Base-by-base conservation (phyloP, 106 monocot species). In the Hemerocallis citrina region DNA sequence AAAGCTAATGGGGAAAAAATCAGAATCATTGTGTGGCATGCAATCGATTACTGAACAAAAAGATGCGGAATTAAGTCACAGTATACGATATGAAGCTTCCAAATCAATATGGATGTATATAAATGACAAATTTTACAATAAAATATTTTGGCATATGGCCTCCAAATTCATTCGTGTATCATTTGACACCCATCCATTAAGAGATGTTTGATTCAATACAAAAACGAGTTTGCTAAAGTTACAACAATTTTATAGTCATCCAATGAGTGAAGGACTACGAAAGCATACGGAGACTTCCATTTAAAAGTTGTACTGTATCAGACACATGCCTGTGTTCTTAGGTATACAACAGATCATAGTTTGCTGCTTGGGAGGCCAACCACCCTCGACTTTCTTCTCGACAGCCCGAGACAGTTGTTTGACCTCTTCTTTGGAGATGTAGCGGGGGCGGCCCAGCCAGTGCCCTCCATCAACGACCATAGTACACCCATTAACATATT, bases 381-480 rank as follows among this genome's bases (percentile, higher is more conserved):
- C 12, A 57, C 62, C 30, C 92, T 77, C 31, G 85, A 76, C 57
- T 65, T n/a, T 86, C 67, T 57, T 71, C 66, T 92, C 86, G 1
- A 92, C 72, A 22, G 62, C 58, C 47, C 69, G 64, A 0, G 92
- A 92, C 11, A 86, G 52, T 22, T 56, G 37, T 54, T 80, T 86
- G 5, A 92, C 83, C 17, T 77, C 74, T 38, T 92, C 83, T 52
- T 86, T 86, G 7, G 49, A 14, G 21, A 92, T 64, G 28, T 54
- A 21, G 23, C 86, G 73, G 15, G 91, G 92, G 16, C 37, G 75
- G 58, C 86, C 78, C 39, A 86, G 52, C 86, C 92, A 83, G 3
- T 67, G 59, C 12, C 92, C 92, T 61, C 92, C 92, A 68, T 92
- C 86, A 7, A 92, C 77, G 32, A 77, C 55, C 17, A 92, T 3